Evolutionary conservation across 768 basidiomycete species (phyloP).

Genomic region (Rhodotorula taiwanensis): DNA sequence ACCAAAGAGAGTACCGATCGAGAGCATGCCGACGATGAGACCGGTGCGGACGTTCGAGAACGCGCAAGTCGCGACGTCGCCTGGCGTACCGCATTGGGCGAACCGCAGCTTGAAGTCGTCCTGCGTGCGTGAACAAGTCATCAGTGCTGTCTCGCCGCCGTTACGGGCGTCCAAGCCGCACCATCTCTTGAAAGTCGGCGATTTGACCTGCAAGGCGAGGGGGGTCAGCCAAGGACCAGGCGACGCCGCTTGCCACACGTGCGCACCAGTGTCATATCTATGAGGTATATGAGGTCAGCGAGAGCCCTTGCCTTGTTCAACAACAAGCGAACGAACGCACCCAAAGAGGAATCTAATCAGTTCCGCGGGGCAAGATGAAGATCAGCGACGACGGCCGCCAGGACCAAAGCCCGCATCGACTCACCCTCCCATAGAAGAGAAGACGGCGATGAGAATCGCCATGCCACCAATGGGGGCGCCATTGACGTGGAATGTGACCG

Average conservation of each 20-base stretch:
- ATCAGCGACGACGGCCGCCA: too few relatives aligned
- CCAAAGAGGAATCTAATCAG: conserved; percentile 19
- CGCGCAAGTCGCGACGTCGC: conserved; percentile 47
- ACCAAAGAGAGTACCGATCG: conserved; percentile 62
- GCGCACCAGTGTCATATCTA: conserved; percentile 25
- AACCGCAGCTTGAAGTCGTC: conserved; percentile 62
- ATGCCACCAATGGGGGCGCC: conserved; percentile 59
- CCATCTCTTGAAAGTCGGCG: conserved; percentile 66
- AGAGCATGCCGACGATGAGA: conserved; percentile 64
- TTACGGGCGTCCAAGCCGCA: not conserved
- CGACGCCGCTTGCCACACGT: too few relatives aligned
- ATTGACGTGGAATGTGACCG: not conserved
- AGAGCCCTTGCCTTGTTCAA: too few relatives aligned
- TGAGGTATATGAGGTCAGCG: too few relatives aligned
- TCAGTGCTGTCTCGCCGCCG: not conserved
- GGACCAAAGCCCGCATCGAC: not conserved
- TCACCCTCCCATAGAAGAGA: conserved; percentile 63
- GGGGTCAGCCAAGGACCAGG: too few relatives aligned
- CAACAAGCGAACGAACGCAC: conserved; percentile 7
- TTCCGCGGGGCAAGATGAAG: too few relatives aligned
- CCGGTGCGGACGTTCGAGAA: conserved; percentile 55
- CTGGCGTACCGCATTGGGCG: conserved; percentile 50
- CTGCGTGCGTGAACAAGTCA: not conserved
- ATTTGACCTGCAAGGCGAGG: conserved; percentile 62
- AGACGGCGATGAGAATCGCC: conserved; percentile 59